Percentiles rank a stretch among this genome's conserved stretches.
These are phyloP conservation scores for Exophiala mesophila DNA, from an alignment of 2,329 filamentous ascomycete genomes.

Conservation along the genomic window DNA sequence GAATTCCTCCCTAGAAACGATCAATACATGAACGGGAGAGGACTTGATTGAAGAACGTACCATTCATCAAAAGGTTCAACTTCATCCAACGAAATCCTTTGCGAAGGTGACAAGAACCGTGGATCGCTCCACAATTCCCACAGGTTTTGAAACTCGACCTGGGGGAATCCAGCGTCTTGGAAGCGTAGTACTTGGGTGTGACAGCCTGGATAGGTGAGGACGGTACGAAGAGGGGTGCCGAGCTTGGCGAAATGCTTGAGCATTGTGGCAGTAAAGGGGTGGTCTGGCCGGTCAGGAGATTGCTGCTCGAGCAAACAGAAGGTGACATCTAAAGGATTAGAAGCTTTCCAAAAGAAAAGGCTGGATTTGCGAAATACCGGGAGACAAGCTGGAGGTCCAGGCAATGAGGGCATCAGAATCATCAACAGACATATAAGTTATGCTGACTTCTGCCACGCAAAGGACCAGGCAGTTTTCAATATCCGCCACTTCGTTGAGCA, in stretches of 20 bases:
- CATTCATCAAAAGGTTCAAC: slow-evolving; percentile 90
- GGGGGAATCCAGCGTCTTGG: slow-evolving; percentile 60
- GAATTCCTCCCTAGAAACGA: slow-evolving; percentile 63
- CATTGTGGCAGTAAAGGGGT: slow-evolving; percentile 62
- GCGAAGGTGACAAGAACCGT: slow-evolving; percentile 56
- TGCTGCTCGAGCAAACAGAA: slow-evolving; percentile 88
- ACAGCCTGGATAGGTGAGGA: slow-evolving; percentile 62
- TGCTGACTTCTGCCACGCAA: slow-evolving; percentile 83
- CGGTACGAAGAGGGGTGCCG: slow-evolving; percentile 23
- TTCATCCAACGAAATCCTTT: slow-evolving; percentile 60
- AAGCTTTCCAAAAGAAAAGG: too few relatives aligned
- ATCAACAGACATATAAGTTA: slow-evolving; percentile 78
- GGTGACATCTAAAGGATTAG: slow-evolving; percentile 51
- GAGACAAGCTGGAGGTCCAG: slow-evolving; percentile 68
- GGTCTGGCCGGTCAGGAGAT: slow-evolving; percentile 67
- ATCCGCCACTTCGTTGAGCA: slow-evolving; percentile 56
- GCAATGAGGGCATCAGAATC: slow-evolving; percentile 68
- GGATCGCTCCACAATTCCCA: slow-evolving; percentile 79
- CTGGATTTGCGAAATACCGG: slow-evolving; percentile 48
- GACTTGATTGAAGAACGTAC: slow-evolving; percentile 31
- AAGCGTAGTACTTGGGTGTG: slow-evolving; percentile 67
- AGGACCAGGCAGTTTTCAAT: slow-evolving; percentile 59
- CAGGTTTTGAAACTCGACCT: slow-evolving; percentile 60
- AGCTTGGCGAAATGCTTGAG: slow-evolving; percentile 27
- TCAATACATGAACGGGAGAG: neutral